Evolutionary conservation across 257 asterid species (phyloP).

Genomic region (Solanum microdontum): DNA sequence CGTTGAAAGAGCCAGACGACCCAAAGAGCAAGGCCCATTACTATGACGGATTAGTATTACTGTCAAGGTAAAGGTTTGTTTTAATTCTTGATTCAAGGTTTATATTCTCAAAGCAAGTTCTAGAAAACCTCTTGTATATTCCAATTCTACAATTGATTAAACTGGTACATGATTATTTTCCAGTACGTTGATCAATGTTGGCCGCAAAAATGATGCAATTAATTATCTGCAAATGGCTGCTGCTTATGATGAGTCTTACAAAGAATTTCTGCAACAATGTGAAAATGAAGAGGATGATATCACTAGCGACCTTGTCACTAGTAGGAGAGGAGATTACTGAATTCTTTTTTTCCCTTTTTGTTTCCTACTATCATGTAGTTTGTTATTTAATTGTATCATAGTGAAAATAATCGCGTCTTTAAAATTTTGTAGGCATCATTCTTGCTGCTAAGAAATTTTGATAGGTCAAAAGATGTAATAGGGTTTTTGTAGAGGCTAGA

Average conservation of each 20-base stretch:
- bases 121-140: neutral
- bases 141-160: neutral
- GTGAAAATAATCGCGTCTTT: neutral
- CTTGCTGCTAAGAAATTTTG: neutral
- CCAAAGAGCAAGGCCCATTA: constrained; percentile 62
- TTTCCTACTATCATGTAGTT: neutral
- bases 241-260: constrained; percentile 5
- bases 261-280: neutral
- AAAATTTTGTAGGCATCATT: neutral
- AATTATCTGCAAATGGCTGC: neutral
- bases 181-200: constrained; percentile 45
- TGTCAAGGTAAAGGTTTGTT: constrained; percentile 43
- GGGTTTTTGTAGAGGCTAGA: neutral
- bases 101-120: neutral
- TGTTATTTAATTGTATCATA: neutral
- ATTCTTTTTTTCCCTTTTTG: neutral
- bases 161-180: neutral
- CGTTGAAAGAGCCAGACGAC: constrained; percentile 60
- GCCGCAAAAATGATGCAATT: constrained; percentile 1
- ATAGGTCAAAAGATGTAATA: neutral
- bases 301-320: neutral
- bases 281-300: neutral
- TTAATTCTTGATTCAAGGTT: neutral
- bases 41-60: constrained; percentile 57
- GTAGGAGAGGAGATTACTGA: constrained; percentile 3